Evolutionary conservation across 495 filamentous ascomycete species (phyloP), one percentile per base, ranked within the genome.

Genomic region (Tuber magnatum): DNA sequence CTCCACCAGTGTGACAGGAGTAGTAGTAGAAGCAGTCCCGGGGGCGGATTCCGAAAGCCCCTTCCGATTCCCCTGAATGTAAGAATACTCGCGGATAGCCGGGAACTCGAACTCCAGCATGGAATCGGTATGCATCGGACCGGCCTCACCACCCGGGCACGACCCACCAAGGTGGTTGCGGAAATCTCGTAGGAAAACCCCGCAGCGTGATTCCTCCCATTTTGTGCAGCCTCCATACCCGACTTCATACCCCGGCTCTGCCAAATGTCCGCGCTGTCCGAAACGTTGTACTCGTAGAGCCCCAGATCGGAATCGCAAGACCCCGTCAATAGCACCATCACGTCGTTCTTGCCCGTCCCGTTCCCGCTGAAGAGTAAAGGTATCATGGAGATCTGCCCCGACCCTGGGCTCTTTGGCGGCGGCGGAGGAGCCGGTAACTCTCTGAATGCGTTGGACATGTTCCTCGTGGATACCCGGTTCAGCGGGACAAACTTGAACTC

Each of bases 211-310:
- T 75, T 70, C 4, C 77, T 56, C 18, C 76, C 76, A n/a, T 42
- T 77, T 2, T 70, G 76, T 24, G 18, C 72, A 46, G 7, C 75
- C 51, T 28, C 73, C 76, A 10, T 70, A 44, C 16, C 61, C 40
- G 42, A 78, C 69, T 39, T 69, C 69, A 18, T 18, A 35, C 43
- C 18, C 14, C 76, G 51, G 39, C 38, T 6, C 39, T 61, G 69
- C 76, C 76, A 78, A 3, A 68, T 65, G 18, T 61, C n/a, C 43
- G 68, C 68, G 41, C 16, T 41, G 42, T 78, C 76, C 12, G 56
- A 77, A 48, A 78, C 41, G 65, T 78, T 78, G 32, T 70, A 78
- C 48, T 78, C 76, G 35, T 78, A 78, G 41, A 78, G 71, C 14
- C 24, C 46, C 40, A 78, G 9, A 9, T 77, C 70, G 12, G 75